Evolutionary conservation across 768 basidiomycete genomes (phyloP).

Genomic region (Chlorophyllum brunneum): DNA sequence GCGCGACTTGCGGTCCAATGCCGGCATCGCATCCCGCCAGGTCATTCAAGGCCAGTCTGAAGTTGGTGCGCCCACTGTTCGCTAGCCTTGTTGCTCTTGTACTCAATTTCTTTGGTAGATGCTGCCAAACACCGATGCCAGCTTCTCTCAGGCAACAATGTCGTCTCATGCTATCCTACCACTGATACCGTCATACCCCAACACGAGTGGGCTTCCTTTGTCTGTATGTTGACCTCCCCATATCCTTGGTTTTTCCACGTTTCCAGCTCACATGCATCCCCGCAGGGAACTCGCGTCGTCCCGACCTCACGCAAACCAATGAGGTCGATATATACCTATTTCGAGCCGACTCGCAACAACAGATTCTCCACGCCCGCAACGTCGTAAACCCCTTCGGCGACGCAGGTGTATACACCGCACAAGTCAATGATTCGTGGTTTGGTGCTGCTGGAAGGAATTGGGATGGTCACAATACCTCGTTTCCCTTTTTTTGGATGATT

Average conservation of each 20-base stretch:
- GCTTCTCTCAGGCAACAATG: conserved; percentile 58
- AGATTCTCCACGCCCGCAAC: conserved; percentile 42
- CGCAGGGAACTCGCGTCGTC: conserved; percentile 72
- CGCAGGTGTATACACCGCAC: conserved; percentile 48
- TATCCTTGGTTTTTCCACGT: conserved; percentile 13
- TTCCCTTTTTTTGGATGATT: conserved; percentile 77
- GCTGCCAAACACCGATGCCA: conserved; percentile 51
- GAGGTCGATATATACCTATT: conserved; percentile 75
- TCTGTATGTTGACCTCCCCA: conserved; percentile 54
- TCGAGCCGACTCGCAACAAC: conserved; percentile 59
- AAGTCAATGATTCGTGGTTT: conserved; percentile 77
- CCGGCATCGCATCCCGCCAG: conserved; percentile 28
- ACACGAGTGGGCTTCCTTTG: conserved; percentile 69
- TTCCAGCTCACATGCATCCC: conserved; percentile 15
- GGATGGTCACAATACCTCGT: conserved; percentile 50
- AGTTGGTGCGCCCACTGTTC: conserved; percentile 26
- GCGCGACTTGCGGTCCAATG: conserved; percentile 4
- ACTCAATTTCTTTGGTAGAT: conserved; percentile 16
- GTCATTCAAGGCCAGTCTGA: conserved; percentile 31
- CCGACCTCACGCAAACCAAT: conserved; percentile 59
- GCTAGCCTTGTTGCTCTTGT: conserved; percentile 6
- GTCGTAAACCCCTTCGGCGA: conserved; percentile 44
- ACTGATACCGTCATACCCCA: conserved; percentile 56
- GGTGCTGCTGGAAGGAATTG: conserved; percentile 47
- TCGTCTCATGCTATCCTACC: conserved; percentile 77